Conservation (phyloP, 2,329 filamentous ascomycete species). For the Talaromyces sp. region DNA sequence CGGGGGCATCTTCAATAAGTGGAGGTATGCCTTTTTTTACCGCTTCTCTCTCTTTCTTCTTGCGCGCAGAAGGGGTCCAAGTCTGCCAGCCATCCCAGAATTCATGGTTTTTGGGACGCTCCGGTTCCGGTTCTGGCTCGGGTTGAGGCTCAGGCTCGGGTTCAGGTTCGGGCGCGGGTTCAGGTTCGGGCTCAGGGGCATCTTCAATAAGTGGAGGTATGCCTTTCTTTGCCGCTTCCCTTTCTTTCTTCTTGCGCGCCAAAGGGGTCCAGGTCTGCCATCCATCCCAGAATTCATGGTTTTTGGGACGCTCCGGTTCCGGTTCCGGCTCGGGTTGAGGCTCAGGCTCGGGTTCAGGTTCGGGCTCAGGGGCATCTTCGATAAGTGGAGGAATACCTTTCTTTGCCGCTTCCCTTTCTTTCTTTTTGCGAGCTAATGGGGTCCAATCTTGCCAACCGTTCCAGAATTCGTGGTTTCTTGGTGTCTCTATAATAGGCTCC, state of each 20-base stretch:
- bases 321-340: conserved; percentile 22
- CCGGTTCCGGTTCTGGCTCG: conserved; percentile 14
- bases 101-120: conserved; percentile 21
- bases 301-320: not conserved
- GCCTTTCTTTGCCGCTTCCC: conserved; percentile 11
- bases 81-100: conserved; percentile 13
- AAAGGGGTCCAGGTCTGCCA: conserved; percentile 2
- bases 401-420: conserved; percentile 9
- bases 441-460: conserved; percentile 12
- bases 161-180: conserved; percentile 29
- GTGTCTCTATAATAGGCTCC: not conserved
- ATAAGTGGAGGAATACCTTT: conserved; percentile 12
- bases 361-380: conserved; percentile 8
- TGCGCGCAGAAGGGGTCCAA: not conserved
- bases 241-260: conserved; percentile 10
- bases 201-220: conserved; percentile 12
- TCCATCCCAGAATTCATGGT: conserved; percentile 22
- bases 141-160: conserved; percentile 20
- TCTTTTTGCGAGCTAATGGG: conserved; percentile 2
- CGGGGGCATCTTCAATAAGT: not conserved
- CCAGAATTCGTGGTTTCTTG: conserved; percentile 16
- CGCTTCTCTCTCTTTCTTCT: conserved; percentile 14
- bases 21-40: conserved; percentile 14
- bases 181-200: conserved; percentile 8
- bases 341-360: conserved; percentile 23